Base-by-base conservation (phyloP, 352 stramenopile genomes). In the Phytopythium delawarense region DNA sequence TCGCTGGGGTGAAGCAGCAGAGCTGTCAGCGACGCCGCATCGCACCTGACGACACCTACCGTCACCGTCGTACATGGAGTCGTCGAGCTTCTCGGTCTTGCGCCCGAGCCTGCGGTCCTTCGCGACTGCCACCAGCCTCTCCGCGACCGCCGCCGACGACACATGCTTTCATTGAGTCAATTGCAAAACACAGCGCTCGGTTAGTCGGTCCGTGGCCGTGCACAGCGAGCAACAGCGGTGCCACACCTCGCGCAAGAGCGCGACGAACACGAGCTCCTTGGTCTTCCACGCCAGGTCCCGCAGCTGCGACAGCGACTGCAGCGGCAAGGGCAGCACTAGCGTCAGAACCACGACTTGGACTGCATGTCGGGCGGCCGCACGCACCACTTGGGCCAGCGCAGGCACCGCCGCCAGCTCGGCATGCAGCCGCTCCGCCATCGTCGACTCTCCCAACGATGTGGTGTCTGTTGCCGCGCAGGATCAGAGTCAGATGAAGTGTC, bases 181-280 rank as follows among this genome's bases (percentile, higher is more conserved):
- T 40, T 40, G 35, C 8, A 51, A 51, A 18, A 34, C 45, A 32
- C 12, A 13, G 5, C 45, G 39, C 12, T 46, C 2, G 40, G 7
- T 46, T 11, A 46, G 40, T 7, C 18, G 7, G 40, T 21, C 20
- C 6, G 15, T 8, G 16, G 15, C 0, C 15, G 16, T 21, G 40
- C 25, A 4, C 21, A 52, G 5, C 9, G 7, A 16, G 7, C 28
- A 48, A 5, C 37, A 18, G 15, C 15, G 34, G 3, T 6, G 12
- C 16, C 55, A 40, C 11, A 84, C 78, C 78, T 86, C 70, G 45
- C 72, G 66, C 51, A 88, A 81, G 13, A 88, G 73, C 12, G 72
- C 68, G 13, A 86, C 57, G 7, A 88, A 50, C 44, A 77, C 61
- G 12, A 66, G 57, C 57, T 88, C 79, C 50, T 74, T 79, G 3